These are phyloP conservation scores for Dimocarpus longan DNA, from an alignment of 345 rosid genomes.

Conservation along the genomic window DNA sequence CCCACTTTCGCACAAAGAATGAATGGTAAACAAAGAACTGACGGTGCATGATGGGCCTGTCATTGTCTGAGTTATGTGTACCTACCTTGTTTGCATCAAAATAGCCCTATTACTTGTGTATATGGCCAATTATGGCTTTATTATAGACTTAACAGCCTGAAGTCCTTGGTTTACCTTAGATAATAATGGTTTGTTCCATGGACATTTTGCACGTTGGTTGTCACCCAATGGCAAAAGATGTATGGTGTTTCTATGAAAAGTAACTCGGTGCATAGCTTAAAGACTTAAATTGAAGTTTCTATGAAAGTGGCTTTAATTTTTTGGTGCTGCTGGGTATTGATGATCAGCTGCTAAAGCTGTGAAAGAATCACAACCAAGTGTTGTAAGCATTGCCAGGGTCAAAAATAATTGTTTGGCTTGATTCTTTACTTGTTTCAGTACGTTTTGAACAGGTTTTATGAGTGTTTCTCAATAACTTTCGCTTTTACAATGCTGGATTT, in stretches of 20 bases:
- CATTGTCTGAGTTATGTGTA: not conserved
- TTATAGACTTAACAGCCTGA: not conserved
- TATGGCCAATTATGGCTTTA: not conserved
- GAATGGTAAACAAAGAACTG: not conserved
- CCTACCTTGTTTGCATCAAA: not conserved
- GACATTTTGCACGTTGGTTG: not conserved
- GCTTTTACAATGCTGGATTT: conserved; percentile 51
- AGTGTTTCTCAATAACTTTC: conserved; percentile 10
- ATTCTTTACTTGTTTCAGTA: not conserved
- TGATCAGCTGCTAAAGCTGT: conserved; percentile 2
- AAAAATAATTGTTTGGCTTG: conserved; percentile 1
- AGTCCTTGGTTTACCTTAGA: not conserved
- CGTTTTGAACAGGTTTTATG: not conserved
- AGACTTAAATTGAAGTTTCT: not conserved
- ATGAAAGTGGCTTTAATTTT: not conserved
- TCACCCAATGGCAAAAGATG: not conserved
- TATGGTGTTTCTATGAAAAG: not conserved
- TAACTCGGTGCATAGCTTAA: not conserved
- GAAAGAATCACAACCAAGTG: not conserved
- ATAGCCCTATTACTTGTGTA: not conserved
- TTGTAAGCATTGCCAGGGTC: conserved; percentile 3
- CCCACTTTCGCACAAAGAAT: not conserved
- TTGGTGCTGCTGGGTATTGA: conserved; percentile 4
- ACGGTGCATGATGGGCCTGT: not conserved
- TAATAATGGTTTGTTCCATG: not conserved